These are phyloP conservation scores for Globisporangium cystogenes DNA, from an alignment of 352 stramenopile species.

Conservation along the genomic window DNA sequence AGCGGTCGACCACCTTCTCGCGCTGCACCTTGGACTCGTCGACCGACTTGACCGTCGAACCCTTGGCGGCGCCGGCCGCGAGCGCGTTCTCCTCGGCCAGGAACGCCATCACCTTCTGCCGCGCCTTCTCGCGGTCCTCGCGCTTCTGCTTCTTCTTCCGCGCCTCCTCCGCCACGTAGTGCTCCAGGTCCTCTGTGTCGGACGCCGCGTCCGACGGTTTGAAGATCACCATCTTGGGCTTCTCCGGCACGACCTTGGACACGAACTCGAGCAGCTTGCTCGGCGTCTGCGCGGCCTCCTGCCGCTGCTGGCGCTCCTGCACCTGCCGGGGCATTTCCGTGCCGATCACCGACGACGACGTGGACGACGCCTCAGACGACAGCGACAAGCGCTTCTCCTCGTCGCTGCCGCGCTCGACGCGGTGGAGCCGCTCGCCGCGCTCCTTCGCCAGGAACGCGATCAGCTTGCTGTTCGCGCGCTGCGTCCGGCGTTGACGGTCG, in stretches of 20 bases:
- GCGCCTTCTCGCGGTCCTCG: constrained; percentile 34
- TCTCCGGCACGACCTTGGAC: constrained; percentile 40
- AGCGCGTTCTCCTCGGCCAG: constrained; percentile 32
- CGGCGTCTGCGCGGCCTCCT: constrained; percentile 1
- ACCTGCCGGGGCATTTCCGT: background rate
- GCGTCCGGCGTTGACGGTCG: constrained; percentile 9
- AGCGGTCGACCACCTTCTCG: constrained; percentile 44
- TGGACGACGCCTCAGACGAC: constrained; percentile 21
- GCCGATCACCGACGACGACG: constrained; percentile 6
- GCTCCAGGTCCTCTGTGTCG: constrained; percentile 27
- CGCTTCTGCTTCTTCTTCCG: constrained; percentile 39
- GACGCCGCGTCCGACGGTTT: constrained; percentile 38
- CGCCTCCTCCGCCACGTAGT: constrained; percentile 33
- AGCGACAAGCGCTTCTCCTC: constrained; percentile 5
- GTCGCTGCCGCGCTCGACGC: constrained; percentile 17
- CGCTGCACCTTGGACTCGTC: constrained; percentile 42
- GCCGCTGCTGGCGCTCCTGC: background rate
- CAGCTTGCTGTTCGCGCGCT: constrained; percentile 46
- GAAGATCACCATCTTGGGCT: constrained; percentile 48
- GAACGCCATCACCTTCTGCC: constrained; percentile 40
- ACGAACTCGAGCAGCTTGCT: constrained; percentile 55
- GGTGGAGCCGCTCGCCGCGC: constrained; percentile 36
- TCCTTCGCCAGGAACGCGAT: constrained; percentile 56
- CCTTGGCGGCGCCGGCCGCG: constrained; percentile 9
- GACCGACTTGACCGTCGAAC: constrained; percentile 41